phyloP scores from a whole-genome alignment of 768 basidiomycete species.

The Agaricus subrufescens region DNA sequence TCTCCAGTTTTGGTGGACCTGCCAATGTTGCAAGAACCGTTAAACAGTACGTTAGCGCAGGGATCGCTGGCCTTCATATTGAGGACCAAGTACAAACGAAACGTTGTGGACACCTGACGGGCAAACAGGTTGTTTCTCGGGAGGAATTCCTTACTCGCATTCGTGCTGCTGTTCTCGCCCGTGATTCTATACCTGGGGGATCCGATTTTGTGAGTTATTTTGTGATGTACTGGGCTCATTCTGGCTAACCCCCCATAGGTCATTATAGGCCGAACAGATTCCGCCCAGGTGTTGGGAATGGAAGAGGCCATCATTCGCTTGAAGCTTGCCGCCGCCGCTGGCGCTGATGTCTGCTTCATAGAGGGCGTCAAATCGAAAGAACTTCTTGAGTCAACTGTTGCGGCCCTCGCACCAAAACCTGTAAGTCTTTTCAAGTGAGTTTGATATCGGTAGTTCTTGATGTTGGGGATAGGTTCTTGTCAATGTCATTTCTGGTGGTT shows the following conservation, averaged over 20 bases:
- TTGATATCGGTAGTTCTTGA: not conserved
- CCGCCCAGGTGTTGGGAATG: slow-evolving; percentile 74
- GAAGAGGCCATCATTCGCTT: slow-evolving; percentile 64
- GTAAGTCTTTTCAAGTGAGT: slow-evolving; percentile 25
- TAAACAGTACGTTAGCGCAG: slow-evolving; percentile 59
- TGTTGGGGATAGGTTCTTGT: slow-evolving; percentile 48
- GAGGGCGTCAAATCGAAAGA: slow-evolving; percentile 70
- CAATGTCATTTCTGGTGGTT: slow-evolving; percentile 73
- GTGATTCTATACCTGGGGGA: slow-evolving; percentile 66
- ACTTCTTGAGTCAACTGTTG: slow-evolving; percentile 58
- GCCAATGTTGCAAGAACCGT: slow-evolving; percentile 74
- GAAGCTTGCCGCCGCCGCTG: slow-evolving; percentile 65
- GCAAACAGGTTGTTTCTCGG: slow-evolving; percentile 76
- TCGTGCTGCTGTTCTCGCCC: slow-evolving; percentile 71
- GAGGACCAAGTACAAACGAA: slow-evolving; percentile 82
- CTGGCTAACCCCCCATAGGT: slow-evolving; percentile 32
- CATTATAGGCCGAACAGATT: slow-evolving; percentile 74
- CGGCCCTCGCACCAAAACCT: slow-evolving; percentile 65
- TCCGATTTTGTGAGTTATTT: slow-evolving; percentile 55
- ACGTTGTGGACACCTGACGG: slow-evolving; percentile 72
- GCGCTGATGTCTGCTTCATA: slow-evolving; percentile 78
- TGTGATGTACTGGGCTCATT: not conserved
- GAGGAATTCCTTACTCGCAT: slow-evolving; percentile 72
- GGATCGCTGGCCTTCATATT: slow-evolving; percentile 71
- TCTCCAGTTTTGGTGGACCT: slow-evolving; percentile 58